Evolutionary conservation across 768 basidiomycete genomes (phyloP), one percentile per base, ranked within the genome.

Genomic region (Termitomyces sp.): DNA sequence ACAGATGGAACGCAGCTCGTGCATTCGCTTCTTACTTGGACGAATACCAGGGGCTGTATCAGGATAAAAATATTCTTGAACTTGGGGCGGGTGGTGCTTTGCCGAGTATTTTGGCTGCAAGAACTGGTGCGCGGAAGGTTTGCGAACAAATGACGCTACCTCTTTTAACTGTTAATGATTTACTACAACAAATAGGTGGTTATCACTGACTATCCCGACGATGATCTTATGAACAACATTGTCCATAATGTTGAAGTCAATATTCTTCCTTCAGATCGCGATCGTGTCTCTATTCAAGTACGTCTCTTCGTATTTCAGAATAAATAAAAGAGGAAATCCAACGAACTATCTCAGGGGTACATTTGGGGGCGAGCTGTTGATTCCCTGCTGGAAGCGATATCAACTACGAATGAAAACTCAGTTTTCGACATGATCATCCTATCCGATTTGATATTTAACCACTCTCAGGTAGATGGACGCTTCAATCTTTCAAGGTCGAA

Each of bases 371-470:
- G 77, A 12, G 64, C 81, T 0, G 75, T 84, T 3, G 57, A 71
- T 9, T 68, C 75, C 0, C 71, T 90, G 7, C 62, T 85, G 1
- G 68, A 69, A 9, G 49, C 66, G 6, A 63, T 73, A 9, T 61
- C 65, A 50, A 2, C 44, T 16, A 8, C 46, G 14, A 30, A 39
- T 14, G 47, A 56, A 43, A 28, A 47, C 25, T 21, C 62, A 3
- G 70, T 72, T 30, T 98, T 91, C 64, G 85, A 96, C 63, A 65
- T 96, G 21, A 79, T 98, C 53, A 85, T 98, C 58, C 76, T 98
- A 55, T 95, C 93, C 1, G 95, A 98, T 71, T 82, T 98, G 34
- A 82, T 98, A 34, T 97, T 96, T 72, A 97, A 95, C 63, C 94
- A 96, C 63, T 94, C 94, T 1, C 92, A 95, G 75, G 92, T 88